Evolutionary conservation across 2,329 filamentous ascomycete species (phyloP), one percentile per base, ranked within the genome.

Genomic region (Graphilbum fragrans): DNA sequence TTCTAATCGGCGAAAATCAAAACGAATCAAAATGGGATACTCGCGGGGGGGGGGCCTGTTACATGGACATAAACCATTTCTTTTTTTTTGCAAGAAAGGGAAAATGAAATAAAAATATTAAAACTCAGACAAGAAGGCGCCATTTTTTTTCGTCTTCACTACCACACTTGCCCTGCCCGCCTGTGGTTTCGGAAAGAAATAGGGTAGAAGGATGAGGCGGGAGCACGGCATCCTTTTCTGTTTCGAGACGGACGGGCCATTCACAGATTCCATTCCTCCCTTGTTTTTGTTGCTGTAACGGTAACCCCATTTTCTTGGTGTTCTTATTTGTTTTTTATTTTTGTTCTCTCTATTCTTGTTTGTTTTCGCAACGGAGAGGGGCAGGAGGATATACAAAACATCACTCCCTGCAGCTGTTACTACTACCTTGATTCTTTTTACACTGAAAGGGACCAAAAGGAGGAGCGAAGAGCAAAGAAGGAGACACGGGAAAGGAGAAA

Each of bases 1-100:
- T 98, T 98, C 78, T 98, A 94, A 81, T 60, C 22, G 35, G 32
- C 17, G n/a, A 37, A 22, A 35, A 39, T n/a, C 10, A 34, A 34
- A 34, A 34, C 8, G 12, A 14, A 31, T 10, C 29, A 31, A 31
- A 31, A 31, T 10, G 29, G 29, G 29, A 31, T 7, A 14, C 14
- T 10, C 29, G 29, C 29, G 29, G 29, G n/a, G n/a, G n/a, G n/a
- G n/a, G n/a, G n/a, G 29, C 8, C 25, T 27, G 5, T 14, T 31
- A 31, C 29, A 31, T 31, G 29, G 29, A 31, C 29, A 31, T 31
- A 14, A 31, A 7, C 29, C 25, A 27, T 27, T 27, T 8, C n/a
- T 31, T 16, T 8, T 31, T 31, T 16, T 31, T 16, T 10, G 14
- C 12, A 31, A 14, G 6, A 31, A 14, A 31, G 5, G n/a, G n/a